These are phyloP conservation scores for Metschnikowia peoriensis DNA, from an alignment of 805 yeast genomes.

Conservation along the genomic window DNA sequence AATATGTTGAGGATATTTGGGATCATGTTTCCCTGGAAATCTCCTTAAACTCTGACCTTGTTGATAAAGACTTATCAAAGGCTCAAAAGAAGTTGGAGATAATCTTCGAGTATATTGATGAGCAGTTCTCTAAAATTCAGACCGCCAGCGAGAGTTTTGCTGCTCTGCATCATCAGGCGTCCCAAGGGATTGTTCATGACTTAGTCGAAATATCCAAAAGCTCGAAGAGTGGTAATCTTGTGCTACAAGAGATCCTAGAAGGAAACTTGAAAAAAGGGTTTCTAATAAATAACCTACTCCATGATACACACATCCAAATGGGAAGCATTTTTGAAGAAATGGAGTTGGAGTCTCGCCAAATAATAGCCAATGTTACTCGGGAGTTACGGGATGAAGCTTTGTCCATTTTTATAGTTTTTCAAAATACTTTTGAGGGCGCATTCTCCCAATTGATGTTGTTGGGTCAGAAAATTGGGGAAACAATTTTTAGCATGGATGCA, in stretches of 20 bases:
- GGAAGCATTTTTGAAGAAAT: neutral
- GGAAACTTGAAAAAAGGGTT: slow-evolving; percentile 1
- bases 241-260: slow-evolving; percentile 3
- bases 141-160: slow-evolving; percentile 4
- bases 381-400: slow-evolving; percentile 8
- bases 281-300: slow-evolving; percentile 3
- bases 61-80: slow-evolving; percentile 3
- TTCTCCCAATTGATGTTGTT: slow-evolving; percentile 2
- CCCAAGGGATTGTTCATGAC: slow-evolving; percentile 3
- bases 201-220: neutral
- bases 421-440: slow-evolving; percentile 1
- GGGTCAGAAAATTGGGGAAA: slow-evolving; percentile 5
- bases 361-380: slow-evolving; percentile 5
- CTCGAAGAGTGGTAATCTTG: slow-evolving; percentile 3
- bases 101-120: slow-evolving; percentile 4
- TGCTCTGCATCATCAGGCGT: neutral
- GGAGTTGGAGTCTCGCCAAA: slow-evolving; percentile 2
- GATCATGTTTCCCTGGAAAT: slow-evolving; percentile 2
- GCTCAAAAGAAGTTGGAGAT: slow-evolving; percentile 1
- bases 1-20: slow-evolving; percentile 2
- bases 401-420: slow-evolving; percentile 7
- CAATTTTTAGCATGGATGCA: slow-evolving; percentile 7
- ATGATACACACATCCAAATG: slow-evolving; percentile 6
- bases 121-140: slow-evolving; percentile 1
- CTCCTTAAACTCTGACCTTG: neutral